phyloP scores from a whole-genome alignment of 2,329 filamentous ascomycete genomes.

The Periconia sp. region DNA sequence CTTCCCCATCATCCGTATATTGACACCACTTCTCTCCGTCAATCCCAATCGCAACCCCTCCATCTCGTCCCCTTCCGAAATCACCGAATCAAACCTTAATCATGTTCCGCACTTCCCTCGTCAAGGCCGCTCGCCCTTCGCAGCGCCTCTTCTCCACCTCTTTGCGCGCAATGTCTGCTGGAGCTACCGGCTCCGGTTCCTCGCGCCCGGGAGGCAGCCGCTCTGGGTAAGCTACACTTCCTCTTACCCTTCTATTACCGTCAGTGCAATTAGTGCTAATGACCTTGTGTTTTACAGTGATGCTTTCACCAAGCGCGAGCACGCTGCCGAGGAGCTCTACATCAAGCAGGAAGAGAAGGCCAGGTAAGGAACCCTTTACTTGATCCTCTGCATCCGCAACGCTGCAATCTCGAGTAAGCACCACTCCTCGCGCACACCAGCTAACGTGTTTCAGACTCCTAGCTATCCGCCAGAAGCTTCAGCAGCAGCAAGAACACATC shows the following conservation, averaged over 20 bases:
- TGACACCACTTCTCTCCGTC: constrained; percentile 12
- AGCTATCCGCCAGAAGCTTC: constrained; percentile 68
- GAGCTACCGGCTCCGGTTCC: constrained; percentile 48
- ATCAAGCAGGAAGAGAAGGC: constrained; percentile 86
- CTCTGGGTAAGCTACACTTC: constrained; percentile 29
- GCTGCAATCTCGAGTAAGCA: not conserved
- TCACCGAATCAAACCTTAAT: constrained; percentile 13
- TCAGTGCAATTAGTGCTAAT: constrained; percentile 9
- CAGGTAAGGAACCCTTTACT: constrained; percentile 57
- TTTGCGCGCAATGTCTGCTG: constrained; percentile 47
- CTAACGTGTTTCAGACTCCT: constrained; percentile 55
- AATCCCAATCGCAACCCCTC: constrained; percentile 13
- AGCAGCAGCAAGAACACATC: constrained; percentile 79
- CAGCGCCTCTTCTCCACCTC: constrained; percentile 47
- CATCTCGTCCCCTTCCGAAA: constrained; percentile 7
- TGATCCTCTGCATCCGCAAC: not conserved
- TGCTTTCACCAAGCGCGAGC: constrained; percentile 88
- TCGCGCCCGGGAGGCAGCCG: constrained; percentile 45
- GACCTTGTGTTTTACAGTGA: constrained; percentile 60
- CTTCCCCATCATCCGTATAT: constrained; percentile 13
- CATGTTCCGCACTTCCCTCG: constrained; percentile 44
- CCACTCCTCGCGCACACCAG: too few species aligned
- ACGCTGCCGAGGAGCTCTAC: constrained; percentile 80
- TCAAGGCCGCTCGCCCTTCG: constrained; percentile 43
- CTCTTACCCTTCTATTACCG: not conserved